These are phyloP conservation scores for Colletotrichum truncatum DNA, from an alignment of 2,329 filamentous ascomycete species.

Conservation along the genomic window DNA sequence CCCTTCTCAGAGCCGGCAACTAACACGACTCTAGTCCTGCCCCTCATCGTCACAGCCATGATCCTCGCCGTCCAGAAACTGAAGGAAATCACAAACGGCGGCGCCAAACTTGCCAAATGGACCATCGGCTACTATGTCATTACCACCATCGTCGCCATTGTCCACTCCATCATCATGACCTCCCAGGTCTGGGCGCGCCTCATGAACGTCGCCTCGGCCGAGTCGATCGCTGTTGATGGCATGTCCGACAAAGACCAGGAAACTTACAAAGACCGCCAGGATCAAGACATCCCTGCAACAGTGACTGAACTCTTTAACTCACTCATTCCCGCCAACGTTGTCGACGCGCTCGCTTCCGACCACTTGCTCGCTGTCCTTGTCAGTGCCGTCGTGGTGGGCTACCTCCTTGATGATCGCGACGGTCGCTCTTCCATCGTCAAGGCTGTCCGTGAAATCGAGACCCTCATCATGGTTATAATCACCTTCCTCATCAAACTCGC, in stretches of 20 bases:
- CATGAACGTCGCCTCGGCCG: slow-evolving; percentile 48
- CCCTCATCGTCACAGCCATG: slow-evolving; percentile 61
- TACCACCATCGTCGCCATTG: slow-evolving; percentile 59
- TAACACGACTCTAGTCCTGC: slow-evolving; percentile 49
- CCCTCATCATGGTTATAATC: slow-evolving; percentile 55
- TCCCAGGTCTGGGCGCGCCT: slow-evolving; percentile 56
- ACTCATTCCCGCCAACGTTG: slow-evolving; percentile 58
- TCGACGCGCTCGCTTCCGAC: slow-evolving; percentile 55
- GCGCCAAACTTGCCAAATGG: slow-evolving; percentile 54
- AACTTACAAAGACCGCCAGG: slow-evolving; percentile 43
- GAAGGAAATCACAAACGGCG: slow-evolving; percentile 53
- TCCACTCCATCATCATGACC: slow-evolving; percentile 55
- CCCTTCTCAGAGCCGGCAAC: background rate
- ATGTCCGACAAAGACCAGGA: slow-evolving; percentile 40
- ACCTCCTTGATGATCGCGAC: slow-evolving; percentile 50
- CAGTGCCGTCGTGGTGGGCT: slow-evolving; percentile 55
- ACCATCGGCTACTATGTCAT: slow-evolving; percentile 59
- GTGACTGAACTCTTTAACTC: slow-evolving; percentile 59
- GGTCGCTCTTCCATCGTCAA: slow-evolving; percentile 48
- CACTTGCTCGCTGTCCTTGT: slow-evolving; percentile 57
- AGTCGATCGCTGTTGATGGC: slow-evolving; percentile 38
- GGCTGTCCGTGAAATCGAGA: slow-evolving; percentile 56
- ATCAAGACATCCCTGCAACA: slow-evolving; percentile 48
- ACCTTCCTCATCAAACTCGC: slow-evolving; percentile 58
- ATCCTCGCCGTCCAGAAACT: slow-evolving; percentile 60